These are phyloP conservation scores for Metschnikowia arizonensis DNA, from an alignment of 805 yeast species.

Conservation along the genomic window DNA sequence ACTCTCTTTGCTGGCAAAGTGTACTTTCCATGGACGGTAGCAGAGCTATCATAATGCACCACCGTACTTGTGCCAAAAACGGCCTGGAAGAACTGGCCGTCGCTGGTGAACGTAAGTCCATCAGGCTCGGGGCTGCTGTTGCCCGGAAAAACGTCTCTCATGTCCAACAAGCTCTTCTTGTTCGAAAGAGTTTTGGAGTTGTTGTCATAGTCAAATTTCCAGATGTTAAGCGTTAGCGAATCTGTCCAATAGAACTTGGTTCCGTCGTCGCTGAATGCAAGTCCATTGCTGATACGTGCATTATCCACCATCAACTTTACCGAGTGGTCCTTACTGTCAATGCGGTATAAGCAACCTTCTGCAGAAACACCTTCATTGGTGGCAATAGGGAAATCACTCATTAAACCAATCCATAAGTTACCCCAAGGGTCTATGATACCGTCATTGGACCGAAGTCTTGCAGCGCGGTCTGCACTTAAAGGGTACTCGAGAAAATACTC, in stretches of 20 bases:
- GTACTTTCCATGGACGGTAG: constrained; percentile 48
- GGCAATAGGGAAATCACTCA: constrained; percentile 50
- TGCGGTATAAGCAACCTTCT: constrained; percentile 49
- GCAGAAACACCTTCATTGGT: constrained; percentile 27
- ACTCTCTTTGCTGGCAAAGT: constrained; percentile 57
- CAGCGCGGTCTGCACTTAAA: constrained; percentile 20
- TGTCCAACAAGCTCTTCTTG: constrained; percentile 23
- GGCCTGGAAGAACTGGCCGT: constrained; percentile 59
- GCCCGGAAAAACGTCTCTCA: constrained; percentile 16
- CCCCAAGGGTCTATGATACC: constrained; percentile 79
- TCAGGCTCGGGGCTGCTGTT: constrained; percentile 61
- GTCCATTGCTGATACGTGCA: constrained; percentile 62
- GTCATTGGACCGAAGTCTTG: constrained; percentile 59
- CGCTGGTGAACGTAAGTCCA: constrained; percentile 60
- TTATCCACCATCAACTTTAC: constrained; percentile 33
- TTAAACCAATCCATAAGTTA: constrained; percentile 74
- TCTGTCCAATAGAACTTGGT: constrained; percentile 40
- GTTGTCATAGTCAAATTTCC: constrained; percentile 37
- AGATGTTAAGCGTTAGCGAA: constrained; percentile 31
- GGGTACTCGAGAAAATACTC: constrained; percentile 42
- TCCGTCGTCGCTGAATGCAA: constrained; percentile 31
- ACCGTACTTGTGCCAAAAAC: constrained; percentile 61
- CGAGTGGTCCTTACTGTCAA: constrained; percentile 30
- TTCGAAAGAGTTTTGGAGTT: constrained; percentile 27
- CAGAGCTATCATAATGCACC: constrained; percentile 47